These are phyloP conservation scores for Penicillium janthinellum DNA, from an alignment of 2,329 filamentous ascomycete species.

Conservation along the genomic window DNA sequence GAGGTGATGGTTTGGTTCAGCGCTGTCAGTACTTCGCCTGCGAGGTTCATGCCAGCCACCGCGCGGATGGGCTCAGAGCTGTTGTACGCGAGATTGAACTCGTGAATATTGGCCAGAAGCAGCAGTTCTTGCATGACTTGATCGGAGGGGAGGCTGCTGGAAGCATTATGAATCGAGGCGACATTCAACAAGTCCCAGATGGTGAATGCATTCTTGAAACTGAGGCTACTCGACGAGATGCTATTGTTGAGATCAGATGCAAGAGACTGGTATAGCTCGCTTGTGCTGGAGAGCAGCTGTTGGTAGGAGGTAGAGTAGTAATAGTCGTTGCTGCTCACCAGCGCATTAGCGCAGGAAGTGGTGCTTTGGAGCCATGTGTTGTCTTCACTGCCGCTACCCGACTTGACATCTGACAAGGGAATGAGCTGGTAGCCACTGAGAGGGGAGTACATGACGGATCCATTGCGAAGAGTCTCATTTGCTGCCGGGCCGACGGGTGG, in stretches of 20 bases:
- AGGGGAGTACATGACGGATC: slow-evolving; percentile 64
- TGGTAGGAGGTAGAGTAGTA: slow-evolving; percentile 54
- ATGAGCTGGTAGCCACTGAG: slow-evolving; percentile 80
- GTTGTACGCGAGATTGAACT: slow-evolving; percentile 81
- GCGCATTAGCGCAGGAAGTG: slow-evolving; percentile 47
- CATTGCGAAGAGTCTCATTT: slow-evolving; percentile 69
- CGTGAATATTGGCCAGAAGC: slow-evolving; percentile 71
- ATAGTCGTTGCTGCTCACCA: slow-evolving; percentile 54
- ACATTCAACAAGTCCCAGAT: slow-evolving; percentile 65
- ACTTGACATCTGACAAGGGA: slow-evolving; percentile 60
- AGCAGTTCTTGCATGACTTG: slow-evolving; percentile 59
- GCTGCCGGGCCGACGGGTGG: slow-evolving; percentile 65
- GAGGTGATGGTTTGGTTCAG: slow-evolving; percentile 42
- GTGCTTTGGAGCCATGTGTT: slow-evolving; percentile 58
- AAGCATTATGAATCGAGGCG: slow-evolving; percentile 59
- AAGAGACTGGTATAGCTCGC: slow-evolving; percentile 53
- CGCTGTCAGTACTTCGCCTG: slow-evolving; percentile 57
- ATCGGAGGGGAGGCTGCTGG: not conserved
- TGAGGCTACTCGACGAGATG: slow-evolving; percentile 49
- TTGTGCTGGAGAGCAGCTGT: slow-evolving; percentile 48
- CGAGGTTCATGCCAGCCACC: slow-evolving; percentile 62
- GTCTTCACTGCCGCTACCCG: slow-evolving; percentile 60
- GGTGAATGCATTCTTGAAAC: slow-evolving; percentile 61
- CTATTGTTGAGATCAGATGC: slow-evolving; percentile 53
- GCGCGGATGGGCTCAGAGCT: slow-evolving; percentile 45